phyloP scores from a whole-genome alignment of 306 rosid species.

The Lupinus albus region DNA sequence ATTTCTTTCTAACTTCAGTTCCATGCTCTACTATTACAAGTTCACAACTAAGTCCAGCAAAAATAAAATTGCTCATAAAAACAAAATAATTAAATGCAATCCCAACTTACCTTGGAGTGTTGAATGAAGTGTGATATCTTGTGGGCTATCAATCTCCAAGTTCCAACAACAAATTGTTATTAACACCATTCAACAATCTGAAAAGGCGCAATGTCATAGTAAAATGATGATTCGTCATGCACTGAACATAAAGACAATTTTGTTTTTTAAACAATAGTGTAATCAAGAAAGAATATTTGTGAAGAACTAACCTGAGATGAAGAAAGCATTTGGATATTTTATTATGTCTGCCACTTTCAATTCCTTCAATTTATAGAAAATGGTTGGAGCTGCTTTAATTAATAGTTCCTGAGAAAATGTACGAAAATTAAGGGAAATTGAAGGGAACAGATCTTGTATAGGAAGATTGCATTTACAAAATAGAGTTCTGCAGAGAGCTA shows the following conservation, averaged over 20 bases:
- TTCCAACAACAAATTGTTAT: not conserved
- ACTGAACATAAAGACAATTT: no score
- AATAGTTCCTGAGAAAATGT: slow-evolving; percentile 28
- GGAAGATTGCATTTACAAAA: not conserved
- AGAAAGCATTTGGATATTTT: not conserved
- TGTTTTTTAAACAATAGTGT: no score
- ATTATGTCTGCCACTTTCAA: not conserved
- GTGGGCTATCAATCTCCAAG: not conserved
- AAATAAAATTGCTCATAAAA: no score
- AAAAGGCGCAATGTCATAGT: not conserved
- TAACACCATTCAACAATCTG: not conserved
- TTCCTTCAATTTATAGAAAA: not conserved
- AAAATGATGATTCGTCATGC: no score
- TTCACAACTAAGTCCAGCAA: no score
- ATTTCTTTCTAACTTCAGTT: no score
- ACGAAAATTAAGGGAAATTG: slow-evolving; percentile 15
- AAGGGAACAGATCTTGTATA: not conserved
- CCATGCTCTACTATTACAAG: no score
- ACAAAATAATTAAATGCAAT: no score
- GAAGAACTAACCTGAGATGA: not conserved
- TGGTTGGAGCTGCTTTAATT: not conserved
- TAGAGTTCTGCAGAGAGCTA: no score
- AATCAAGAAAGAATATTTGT: no score
- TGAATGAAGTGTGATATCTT: not conserved
- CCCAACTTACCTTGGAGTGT: not conserved